phyloP scores from a whole-genome alignment of 441 rosid genomes.

The Bocquillonia castaneifolia region DNA sequence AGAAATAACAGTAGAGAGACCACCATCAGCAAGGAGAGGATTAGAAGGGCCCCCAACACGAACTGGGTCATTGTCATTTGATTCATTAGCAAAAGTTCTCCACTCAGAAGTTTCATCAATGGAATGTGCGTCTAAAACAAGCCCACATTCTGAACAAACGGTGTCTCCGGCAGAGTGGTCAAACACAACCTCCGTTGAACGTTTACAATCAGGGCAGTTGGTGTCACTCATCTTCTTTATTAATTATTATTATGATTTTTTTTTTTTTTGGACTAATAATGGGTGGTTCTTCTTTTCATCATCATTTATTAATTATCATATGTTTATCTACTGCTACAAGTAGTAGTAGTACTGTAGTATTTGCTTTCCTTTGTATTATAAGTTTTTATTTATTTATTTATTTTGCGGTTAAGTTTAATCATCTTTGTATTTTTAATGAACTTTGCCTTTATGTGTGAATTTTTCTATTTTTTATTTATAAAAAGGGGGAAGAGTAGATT shows the following conservation, averaged over 20 bases:
- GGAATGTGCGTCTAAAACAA: conserved; percentile 38
- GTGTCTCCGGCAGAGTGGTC: conserved; percentile 50
- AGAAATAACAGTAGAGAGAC: conserved; percentile 43
- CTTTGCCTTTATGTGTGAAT: too few species aligned
- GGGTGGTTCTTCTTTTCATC: too few species aligned
- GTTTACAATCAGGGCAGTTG: conserved; percentile 40
- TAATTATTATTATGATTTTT: neutral
- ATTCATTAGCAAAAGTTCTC: conserved; percentile 41
- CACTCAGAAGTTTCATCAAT: conserved; percentile 46
- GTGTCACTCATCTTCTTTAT: conserved; percentile 36
- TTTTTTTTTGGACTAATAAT: too few species aligned
- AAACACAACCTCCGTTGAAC: conserved; percentile 39
- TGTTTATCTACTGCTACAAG: too few species aligned
- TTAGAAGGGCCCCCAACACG: conserved; percentile 46
- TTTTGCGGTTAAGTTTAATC: too few species aligned
- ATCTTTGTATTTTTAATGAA: too few species aligned
- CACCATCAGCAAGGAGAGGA: conserved; percentile 39
- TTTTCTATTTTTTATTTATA: too few species aligned
- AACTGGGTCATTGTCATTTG: conserved; percentile 35
- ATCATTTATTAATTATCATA: too few species aligned
- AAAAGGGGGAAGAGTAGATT: too few species aligned
- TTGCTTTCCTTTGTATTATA: too few species aligned
- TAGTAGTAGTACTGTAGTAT: too few species aligned
- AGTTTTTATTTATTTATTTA: too few species aligned
- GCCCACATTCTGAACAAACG: conserved; percentile 47